Evolutionary conservation across 768 basidiomycete genomes (phyloP), one percentile per base, ranked within the genome.

Genomic region (Boletus coccyginus): DNA sequence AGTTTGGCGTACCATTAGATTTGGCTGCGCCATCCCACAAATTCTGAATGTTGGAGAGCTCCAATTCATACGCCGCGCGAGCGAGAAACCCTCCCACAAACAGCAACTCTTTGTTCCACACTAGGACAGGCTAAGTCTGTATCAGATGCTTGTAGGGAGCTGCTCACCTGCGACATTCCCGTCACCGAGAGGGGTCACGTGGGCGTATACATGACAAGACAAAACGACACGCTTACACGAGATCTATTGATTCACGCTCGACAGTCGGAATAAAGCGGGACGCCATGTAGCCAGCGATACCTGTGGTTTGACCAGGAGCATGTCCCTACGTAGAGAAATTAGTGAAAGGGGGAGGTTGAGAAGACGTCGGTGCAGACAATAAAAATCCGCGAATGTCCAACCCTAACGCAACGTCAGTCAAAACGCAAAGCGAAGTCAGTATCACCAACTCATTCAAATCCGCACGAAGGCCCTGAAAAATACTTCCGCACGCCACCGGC

Each of bases 181-280:
- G 70, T 96, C 93, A 66, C 90, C 92, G n/a, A 33, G 41, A n/a
- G n/a, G 27, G 17, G 10, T 7, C 13, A 12, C 36, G 42, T 52
- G 24, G 48, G 39, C 24, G 45, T 14, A 24, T 17, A 16, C 16
- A 45, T 21, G 16, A 10, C 12, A 17, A 45, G 50, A 51, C 27
- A 49, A 42, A 42, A 39, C 13, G 42, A 19, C 5, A 2, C 21
- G 19, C 85, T 71, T 66, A 91, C 87, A 93, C 87, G 32, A 95
- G 76, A 71, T 92, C 94, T 59, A 95, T 88, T 0, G 89, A 90
- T 73, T 98, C 96, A 58, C 96, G 83, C 70, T 98, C 96, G 9
- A 98, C 95, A 0, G 95, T 98, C 11, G 94, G 92, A 54, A 98
- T 95, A 66, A 97, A 97, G 3, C 94, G 79, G 10, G 90, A 87